Base-by-base conservation (phyloP, 2,329 filamentous ascomycete species). In the Trichoderma atroviride region DNA sequence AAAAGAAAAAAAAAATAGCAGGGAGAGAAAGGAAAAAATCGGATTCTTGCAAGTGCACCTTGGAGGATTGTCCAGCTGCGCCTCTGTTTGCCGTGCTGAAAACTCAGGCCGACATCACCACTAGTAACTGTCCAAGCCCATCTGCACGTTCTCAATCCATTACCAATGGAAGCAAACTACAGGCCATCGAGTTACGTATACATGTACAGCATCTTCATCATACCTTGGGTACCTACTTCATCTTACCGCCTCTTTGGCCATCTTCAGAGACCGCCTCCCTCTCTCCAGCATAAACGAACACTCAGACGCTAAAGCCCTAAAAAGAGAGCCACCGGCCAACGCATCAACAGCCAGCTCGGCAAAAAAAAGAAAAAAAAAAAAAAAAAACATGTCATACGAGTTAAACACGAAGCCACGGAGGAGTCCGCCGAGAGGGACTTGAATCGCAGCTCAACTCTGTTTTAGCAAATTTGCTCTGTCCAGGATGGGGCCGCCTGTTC, bases 341-440 rank as follows among this genome's bases (percentile, higher is more conserved):
- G 47, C 60, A 55, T 53, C 58, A 47, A 60, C 43, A 43, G 5
- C n/a, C 43, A 43, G 5, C n/a, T 35, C 60, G 60, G 43, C 35
- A 52, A 27, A 27, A 27, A 27, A 27, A 27, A 27, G 4, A 27
- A 27, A 27, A 52, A 27, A 27, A 27, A 27, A 27, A 27, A 27
- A 27, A 27, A 27, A 27, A 27, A 27, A 27, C 27, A 27, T 27
- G 27, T 62, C 29, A 63, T 35, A n/a, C 24, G 29, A 33, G 60
- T 35, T 35, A 35, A 19, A 43, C 43, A 31, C 37, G 60, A 14
- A 53, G 11, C 60, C 27, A 29, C 60, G 60, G 60, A 63, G 60
- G 60, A 63, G 60, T 53, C 60, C 60, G 60, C 60, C 60, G 60
- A 63, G 50, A 50, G 43, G 60, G 29, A 43, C 60, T 63, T 31